Evolutionary conservation across 1,284 basidiomycete genomes (phyloP), one percentile per base, ranked within the genome.

Genomic region (Sporisorium exsertum): DNA sequence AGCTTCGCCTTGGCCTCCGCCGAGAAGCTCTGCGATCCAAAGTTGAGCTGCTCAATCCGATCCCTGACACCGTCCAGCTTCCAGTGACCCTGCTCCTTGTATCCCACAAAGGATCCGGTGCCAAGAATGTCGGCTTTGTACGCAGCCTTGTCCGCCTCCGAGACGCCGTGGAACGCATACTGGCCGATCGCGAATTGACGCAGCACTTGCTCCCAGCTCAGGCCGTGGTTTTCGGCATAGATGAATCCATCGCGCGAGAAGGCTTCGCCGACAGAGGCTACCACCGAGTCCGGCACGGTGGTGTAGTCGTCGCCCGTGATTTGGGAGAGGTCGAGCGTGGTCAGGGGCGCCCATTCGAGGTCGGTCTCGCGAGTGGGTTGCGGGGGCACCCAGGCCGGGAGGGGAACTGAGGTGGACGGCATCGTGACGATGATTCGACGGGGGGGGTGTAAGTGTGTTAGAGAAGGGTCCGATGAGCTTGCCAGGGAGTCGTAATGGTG

Each of bases 51-150:
- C 62, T 86, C 86, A 58, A 87, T 87, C 1, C 86, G 81, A 60
- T 87, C 87, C 42, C 81, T 78, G 20, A 84, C 74, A 3, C 84
- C 86, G 45, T 84, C 69, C 29, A 84, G 68, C 35, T 83, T 80
- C 86, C 87, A 87, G 78, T 87, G 87, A 2, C 87, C 87, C 64
- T 85, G 85, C 58, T 86, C 85, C 69, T 87, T 87, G 85, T 87
- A 87, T 0, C 87, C 84, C n/a, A 83, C 79, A 45, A 85, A 85
- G 37, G 53, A 62, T 0, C 87, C 84, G 0, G 70, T 77, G 8
- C 62, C 22, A 18, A 81, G 50, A 45, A 85, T 85, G 53, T 83
- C 78, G 2, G 84, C 84, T 47, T 82, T 73, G 77, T 74, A 82
- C 49, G 60, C 59, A 16, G 71, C 64, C 69, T 85, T 85, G 63